These are phyloP conservation scores for Filosporella fistucella DNA, from an alignment of 495 filamentous ascomycete genomes.

Conservation along the genomic window DNA sequence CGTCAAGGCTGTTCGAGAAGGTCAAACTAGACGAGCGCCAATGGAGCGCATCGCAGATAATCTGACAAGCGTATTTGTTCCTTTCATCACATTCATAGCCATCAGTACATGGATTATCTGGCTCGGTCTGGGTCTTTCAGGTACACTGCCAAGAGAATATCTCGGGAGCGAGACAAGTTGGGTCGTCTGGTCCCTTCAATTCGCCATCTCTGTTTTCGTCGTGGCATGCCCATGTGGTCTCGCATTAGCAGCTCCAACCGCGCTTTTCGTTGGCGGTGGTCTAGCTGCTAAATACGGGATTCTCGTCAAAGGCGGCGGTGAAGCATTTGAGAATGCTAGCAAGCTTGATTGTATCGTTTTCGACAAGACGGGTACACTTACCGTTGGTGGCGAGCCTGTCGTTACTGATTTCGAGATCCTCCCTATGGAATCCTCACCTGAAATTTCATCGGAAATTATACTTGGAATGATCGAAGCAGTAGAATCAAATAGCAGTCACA, in stretches of 20 bases:
- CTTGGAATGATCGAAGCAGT: slow-evolving; percentile 55
- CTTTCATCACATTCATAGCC: slow-evolving; percentile 74
- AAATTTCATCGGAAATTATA: slow-evolving; percentile 11
- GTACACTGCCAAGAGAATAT: slow-evolving; percentile 60
- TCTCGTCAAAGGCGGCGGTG: slow-evolving; percentile 89
- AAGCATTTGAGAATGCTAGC: slow-evolving; percentile 93
- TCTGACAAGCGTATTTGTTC: slow-evolving; percentile 86
- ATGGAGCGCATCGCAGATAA: slow-evolving; percentile 82
- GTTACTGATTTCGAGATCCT: slow-evolving; percentile 69
- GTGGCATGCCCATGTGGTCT: slow-evolving; percentile 94
- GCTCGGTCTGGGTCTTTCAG: slow-evolving; percentile 70
- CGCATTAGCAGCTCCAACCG: slow-evolving; percentile 87
- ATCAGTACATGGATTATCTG: slow-evolving; percentile 81
- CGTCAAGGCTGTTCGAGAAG: slow-evolving; percentile 83
- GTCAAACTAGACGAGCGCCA: slow-evolving; percentile 81
- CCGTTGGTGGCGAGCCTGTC: slow-evolving; percentile 73
- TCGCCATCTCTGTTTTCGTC: slow-evolving; percentile 93
- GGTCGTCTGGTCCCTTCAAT: slow-evolving; percentile 83
- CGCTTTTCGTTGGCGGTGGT: slow-evolving; percentile 86
- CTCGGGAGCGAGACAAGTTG: slow-evolving; percentile 66
- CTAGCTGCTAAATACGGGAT: slow-evolving; percentile 86
- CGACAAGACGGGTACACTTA: slow-evolving; percentile 94
- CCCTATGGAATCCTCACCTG: slow-evolving; percentile 25
- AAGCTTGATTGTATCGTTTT: slow-evolving; percentile 83
- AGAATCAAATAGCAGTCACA: slow-evolving; percentile 83